Evolutionary conservation across 208 protist genomes (phyloP).

Genomic region (Crithidia bombi): DNA sequence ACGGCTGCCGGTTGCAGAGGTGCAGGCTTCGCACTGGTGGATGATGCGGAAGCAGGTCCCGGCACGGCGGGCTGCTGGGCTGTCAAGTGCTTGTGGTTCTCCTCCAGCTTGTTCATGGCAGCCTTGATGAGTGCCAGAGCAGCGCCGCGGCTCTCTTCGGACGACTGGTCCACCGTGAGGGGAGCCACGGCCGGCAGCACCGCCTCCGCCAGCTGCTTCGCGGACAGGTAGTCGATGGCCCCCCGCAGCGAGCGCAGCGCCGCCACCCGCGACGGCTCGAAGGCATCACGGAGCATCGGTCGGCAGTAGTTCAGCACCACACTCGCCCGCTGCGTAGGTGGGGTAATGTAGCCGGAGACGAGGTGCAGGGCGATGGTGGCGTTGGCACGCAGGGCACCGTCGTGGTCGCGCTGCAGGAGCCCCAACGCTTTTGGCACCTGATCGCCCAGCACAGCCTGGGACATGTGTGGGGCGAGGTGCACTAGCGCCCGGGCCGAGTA

Average conservation of each 20-base stretch:
- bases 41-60: not conserved
- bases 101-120: constrained; percentile 27
- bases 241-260: constrained; percentile 61
- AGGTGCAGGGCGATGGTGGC: constrained; percentile 84
- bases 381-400: constrained; percentile 86
- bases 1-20: no score
- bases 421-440: constrained; percentile 56
- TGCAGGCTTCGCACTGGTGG: no score
- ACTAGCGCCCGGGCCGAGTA: constrained; percentile 76
- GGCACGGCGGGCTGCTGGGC: constrained; percentile 11
- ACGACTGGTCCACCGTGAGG: constrained; percentile 62
- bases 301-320: constrained; percentile 69
- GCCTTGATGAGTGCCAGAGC: constrained; percentile 53
- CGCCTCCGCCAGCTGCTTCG: constrained; percentile 51
- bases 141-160: constrained; percentile 45
- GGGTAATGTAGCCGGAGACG: constrained; percentile 54
- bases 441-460: constrained; percentile 51
- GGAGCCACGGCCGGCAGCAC: constrained; percentile 64
- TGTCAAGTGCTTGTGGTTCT: constrained; percentile 21
- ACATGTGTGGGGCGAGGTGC: constrained; percentile 63
- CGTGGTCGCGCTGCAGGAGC: constrained; percentile 73
- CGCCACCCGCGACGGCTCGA: constrained; percentile 69
- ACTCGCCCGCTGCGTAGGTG: constrained; percentile 41
- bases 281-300: constrained; percentile 85
- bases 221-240: constrained; percentile 41